A percentile compares a stretch with the other conserved stretches of the same genome.
Evolutionary conservation across 2,329 filamentous ascomycete genomes (phyloP).

Genomic region (Huntiella decipiens): DNA sequence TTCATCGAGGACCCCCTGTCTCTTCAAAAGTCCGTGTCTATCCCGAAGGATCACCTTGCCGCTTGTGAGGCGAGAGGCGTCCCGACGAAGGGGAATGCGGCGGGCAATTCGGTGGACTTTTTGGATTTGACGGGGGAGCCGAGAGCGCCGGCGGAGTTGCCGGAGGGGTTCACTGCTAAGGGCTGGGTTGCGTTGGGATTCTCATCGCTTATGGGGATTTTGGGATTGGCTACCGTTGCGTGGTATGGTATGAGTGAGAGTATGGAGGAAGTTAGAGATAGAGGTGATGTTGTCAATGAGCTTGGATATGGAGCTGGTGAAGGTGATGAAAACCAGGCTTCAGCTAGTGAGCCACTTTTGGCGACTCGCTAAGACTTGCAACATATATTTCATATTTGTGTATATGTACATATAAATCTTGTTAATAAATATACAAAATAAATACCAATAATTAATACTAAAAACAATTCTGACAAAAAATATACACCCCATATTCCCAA

Average conservation of each 20-base stretch:
- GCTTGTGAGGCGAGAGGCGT: slow-evolving; percentile 35
- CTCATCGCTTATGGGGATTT: slow-evolving; percentile 46
- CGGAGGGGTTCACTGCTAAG: slow-evolving; percentile 49
- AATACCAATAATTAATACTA: not conserved
- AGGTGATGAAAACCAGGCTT: not conserved
- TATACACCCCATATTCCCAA: too few species aligned
- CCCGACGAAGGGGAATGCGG: slow-evolving; percentile 49
- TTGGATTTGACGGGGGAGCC: slow-evolving; percentile 46
- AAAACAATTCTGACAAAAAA: not conserved
- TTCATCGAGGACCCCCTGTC: slow-evolving; percentile 44
- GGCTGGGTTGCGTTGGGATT: slow-evolving; percentile 62
- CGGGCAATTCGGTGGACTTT: slow-evolving; percentile 45
- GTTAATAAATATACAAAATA: not conserved
- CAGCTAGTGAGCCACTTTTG: not conserved
- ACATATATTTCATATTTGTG: not conserved
- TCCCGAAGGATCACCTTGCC: slow-evolving; percentile 40
- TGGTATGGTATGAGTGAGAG: slow-evolving; percentile 21
- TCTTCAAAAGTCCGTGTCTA: slow-evolving; percentile 37
- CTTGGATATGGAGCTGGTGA: slow-evolving; percentile 8
- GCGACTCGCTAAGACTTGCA: not conserved
- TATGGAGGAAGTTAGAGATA: not conserved
- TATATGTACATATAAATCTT: not conserved
- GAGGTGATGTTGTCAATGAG: slow-evolving; percentile 4
- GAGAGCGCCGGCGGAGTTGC: slow-evolving; percentile 33
- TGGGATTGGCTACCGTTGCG: slow-evolving; percentile 47